Evolutionary conservation across 108 stramenopile species (phyloP).

Genomic region (Epithemia pelagica): DNA sequence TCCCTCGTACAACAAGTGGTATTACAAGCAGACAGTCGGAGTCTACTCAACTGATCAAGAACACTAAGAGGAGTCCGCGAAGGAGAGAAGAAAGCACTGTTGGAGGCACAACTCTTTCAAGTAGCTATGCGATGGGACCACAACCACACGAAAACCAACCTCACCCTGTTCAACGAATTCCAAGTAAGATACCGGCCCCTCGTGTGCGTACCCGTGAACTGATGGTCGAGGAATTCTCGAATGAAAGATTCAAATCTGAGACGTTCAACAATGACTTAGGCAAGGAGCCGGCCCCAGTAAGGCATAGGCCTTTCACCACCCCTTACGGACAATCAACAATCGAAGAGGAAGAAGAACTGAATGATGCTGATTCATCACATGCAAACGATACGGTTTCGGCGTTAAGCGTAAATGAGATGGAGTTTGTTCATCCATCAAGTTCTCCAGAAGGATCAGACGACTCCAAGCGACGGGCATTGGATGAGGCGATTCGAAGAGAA

Average conservation of each 20-base stretch:
- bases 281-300: not conserved
- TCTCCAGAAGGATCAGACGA: not conserved
- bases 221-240: constrained; percentile 37
- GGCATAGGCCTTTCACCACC: not conserved
- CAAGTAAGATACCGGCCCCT: not conserved
- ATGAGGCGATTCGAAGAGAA: constrained; percentile 43
- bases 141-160: too few species aligned
- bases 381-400: constrained; percentile 40
- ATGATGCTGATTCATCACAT: constrained; percentile 9
- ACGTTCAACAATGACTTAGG: constrained; percentile 17
- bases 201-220: constrained; percentile 33
- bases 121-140: not conserved
- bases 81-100: not conserved
- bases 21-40: not conserved
- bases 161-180: not conserved
- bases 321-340: constrained; percentile 10
- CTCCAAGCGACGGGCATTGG: constrained; percentile 16
- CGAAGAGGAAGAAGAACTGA: constrained; percentile 9
- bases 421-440: constrained; percentile 7
- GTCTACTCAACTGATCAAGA: constrained; percentile 23
- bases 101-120: constrained; percentile 10
- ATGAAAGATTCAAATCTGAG: constrained; percentile 22
- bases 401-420: constrained; percentile 34
- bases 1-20: not conserved
- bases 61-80: constrained; percentile 12